These are phyloP conservation scores for Henckelia pumila DNA, from an alignment of 257 asterid genomes.

Conservation along the genomic window DNA sequence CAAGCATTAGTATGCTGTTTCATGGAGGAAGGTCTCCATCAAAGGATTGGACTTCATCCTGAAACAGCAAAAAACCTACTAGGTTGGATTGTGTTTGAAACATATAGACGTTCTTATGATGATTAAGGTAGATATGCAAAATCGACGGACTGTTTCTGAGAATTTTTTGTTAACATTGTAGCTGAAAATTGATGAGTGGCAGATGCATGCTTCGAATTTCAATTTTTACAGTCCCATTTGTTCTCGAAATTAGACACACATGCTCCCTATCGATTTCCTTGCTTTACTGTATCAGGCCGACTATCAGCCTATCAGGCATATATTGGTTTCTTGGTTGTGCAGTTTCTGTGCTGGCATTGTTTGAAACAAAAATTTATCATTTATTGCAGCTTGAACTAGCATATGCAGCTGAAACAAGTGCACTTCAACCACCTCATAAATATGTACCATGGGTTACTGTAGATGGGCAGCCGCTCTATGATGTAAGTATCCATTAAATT, in stretches of 20 bases:
- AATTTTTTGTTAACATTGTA: neutral
- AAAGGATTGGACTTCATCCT: too few relatives aligned
- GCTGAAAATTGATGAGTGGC: neutral
- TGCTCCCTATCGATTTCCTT: constrained; percentile 3
- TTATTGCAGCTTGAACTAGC: constrained; percentile 63
- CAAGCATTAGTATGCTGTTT: too few relatives aligned
- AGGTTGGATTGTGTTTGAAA: neutral
- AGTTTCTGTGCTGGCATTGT: constrained; percentile 16
- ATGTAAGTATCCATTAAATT: constrained; percentile 49
- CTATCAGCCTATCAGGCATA: too few relatives aligned
- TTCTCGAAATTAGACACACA: constrained; percentile 4
- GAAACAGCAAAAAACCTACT: neutral
- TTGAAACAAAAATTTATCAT: neutral
- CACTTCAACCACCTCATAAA: constrained; percentile 80
- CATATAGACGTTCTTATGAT: neutral
- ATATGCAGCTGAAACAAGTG: constrained; percentile 67
- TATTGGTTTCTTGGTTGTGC: constrained; percentile 18
- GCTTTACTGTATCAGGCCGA: neutral
- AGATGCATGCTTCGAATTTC: neutral
- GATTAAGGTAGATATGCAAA: neutral
- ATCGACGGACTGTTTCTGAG: neutral
- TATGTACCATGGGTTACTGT: constrained; percentile 94
- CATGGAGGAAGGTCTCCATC: too few relatives aligned
- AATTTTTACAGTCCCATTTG: neutral
- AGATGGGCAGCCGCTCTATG: constrained; percentile 83